Percentiles rank a stretch among this genome's conserved stretches.
Evolutionary conservation across 208 protist species (phyloP).

Genomic region (Borovskyia barvae): DNA sequence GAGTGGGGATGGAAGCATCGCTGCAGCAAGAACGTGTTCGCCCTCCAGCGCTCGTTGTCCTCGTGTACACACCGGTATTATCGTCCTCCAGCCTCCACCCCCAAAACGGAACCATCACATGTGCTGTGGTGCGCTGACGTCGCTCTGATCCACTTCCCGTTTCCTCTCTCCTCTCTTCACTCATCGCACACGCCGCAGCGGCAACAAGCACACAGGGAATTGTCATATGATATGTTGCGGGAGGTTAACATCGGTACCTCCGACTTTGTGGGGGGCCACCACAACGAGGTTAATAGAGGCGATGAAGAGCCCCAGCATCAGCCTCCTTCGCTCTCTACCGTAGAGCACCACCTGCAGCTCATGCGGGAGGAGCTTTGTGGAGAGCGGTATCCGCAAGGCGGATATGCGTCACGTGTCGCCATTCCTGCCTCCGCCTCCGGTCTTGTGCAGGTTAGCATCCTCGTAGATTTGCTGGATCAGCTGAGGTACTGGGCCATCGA

Average conservation of each 20-base stretch:
- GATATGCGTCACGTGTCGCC: conserved; percentile 6
- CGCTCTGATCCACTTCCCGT: too few relatives aligned
- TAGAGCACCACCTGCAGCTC: conserved; percentile 25
- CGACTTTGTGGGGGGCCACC: neutral
- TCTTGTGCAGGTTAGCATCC: conserved; percentile 25
- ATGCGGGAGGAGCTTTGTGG: conserved; percentile 22
- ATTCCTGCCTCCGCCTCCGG: conserved; percentile 25
- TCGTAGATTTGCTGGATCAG: conserved; percentile 59
- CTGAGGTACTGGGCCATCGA: conserved; percentile 73
- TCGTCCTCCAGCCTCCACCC: too few relatives aligned
- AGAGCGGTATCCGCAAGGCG: conserved; percentile 6
- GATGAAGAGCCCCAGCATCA: neutral
- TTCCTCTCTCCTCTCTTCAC: too few relatives aligned
- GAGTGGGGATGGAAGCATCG: too few relatives aligned
- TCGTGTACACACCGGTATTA: too few relatives aligned
- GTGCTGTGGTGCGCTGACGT: too few relatives aligned
- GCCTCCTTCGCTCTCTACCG: conserved; percentile 10
- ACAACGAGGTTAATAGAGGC: neutral
- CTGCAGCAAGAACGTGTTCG: too few relatives aligned
- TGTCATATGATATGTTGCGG: neutral
- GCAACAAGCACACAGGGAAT: too few relatives aligned
- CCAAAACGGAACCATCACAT: too few relatives aligned
- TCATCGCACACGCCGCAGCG: neutral
- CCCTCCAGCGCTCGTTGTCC: too few relatives aligned
- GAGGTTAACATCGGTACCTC: conserved; percentile 51